Conservation (phyloP, 176 grass and related monocot species). For the Cenchrus fungigraminus region DNA sequence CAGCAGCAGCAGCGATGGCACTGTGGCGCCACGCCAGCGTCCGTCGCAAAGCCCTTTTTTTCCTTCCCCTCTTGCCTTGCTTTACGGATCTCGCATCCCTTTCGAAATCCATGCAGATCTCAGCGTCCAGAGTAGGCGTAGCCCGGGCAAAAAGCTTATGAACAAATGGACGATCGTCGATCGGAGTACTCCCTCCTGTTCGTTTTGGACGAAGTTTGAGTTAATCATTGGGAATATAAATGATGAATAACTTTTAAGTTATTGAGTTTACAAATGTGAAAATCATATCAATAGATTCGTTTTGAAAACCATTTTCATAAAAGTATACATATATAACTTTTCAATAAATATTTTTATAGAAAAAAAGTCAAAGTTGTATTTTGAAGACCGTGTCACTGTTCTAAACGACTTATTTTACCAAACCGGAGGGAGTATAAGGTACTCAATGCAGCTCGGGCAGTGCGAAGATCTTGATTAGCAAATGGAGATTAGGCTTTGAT, state of each 20-base stretch:
- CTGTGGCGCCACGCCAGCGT: background rate
- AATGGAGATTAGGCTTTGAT: background rate
- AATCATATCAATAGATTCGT: no score
- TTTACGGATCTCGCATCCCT: constrained; percentile 48
- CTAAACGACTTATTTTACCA: no score
- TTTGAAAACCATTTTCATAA: no score
- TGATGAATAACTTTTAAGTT: no score
- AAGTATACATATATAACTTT: no score
- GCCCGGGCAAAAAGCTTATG: constrained; percentile 7
- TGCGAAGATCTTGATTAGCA: background rate
- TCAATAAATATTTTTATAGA: no score
- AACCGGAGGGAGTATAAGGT: background rate
- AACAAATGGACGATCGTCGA: background rate
- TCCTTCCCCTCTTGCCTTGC: background rate
- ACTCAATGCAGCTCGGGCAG: background rate
- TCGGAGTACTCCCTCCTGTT: no score
- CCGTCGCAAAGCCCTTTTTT: background rate
- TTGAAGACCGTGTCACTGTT: no score
- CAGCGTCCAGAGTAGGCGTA: background rate
- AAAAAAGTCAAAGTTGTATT: no score
- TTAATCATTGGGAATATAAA: no score
- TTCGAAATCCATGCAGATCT: constrained; percentile 44
- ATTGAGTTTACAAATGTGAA: no score
- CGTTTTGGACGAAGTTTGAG: no score
- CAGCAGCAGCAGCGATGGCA: background rate